Conservation (phyloP, 2,329 filamentous ascomycete species). For the Xylariaceae sp. region DNA sequence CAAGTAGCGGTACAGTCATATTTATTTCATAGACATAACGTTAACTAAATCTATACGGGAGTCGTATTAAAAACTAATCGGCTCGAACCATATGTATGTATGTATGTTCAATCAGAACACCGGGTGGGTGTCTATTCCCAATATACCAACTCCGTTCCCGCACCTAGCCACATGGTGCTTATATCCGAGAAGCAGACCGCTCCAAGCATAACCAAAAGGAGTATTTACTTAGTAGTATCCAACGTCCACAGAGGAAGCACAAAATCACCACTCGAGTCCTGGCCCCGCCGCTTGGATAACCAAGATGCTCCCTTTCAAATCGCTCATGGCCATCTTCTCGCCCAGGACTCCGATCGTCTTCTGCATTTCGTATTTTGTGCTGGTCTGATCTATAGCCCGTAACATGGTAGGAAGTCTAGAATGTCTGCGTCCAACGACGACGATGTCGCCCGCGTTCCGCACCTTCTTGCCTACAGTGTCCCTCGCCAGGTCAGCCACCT, state of each 20-base stretch:
- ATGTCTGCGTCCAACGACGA: constrained; percentile 65
- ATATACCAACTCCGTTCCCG: neutral
- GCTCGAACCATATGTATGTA: too few relatives aligned
- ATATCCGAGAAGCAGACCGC: neutral
- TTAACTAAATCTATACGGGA: neutral
- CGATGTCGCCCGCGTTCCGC: constrained; percentile 70
- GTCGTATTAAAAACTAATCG: too few relatives aligned
- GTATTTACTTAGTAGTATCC: neutral
- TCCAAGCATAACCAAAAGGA: neutral
- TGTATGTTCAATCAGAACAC: neutral
- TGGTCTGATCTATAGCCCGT: constrained; percentile 26
- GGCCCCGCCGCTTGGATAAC: constrained; percentile 63
- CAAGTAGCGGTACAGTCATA: neutral
- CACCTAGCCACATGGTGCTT: neutral
- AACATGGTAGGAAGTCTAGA: constrained; percentile 32
- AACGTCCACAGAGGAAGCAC: neutral
- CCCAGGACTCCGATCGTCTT: constrained; percentile 63
- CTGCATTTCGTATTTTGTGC: constrained; percentile 44
- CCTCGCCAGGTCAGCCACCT: constrained; percentile 57
- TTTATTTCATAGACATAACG: neutral
- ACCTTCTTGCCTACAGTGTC: constrained; percentile 62
- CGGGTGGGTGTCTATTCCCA: neutral
- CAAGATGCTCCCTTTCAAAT: constrained; percentile 68
- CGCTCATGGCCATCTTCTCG: constrained; percentile 60
- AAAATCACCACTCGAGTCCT: constrained; percentile 21